Conservation (phyloP, 768 basidiomycete genomes). For the Boletales sp. region DNA sequence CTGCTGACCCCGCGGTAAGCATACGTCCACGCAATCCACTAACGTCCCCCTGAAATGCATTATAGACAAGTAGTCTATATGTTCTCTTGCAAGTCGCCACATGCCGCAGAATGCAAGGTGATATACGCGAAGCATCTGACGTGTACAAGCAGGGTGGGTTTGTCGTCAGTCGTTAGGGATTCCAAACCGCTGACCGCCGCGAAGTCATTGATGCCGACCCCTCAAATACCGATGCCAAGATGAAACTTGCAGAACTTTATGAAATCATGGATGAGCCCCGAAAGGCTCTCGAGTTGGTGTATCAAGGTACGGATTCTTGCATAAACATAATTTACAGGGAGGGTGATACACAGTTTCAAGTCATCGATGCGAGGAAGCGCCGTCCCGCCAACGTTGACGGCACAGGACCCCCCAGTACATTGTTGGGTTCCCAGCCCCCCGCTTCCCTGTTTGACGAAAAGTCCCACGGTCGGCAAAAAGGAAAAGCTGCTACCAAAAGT, state of each 20-base stretch:
- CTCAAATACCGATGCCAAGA: slow-evolving; percentile 77
- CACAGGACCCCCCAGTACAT: slow-evolving; percentile 7
- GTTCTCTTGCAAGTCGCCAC: slow-evolving; percentile 74
- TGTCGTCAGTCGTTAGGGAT: not conserved
- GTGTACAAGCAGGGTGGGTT: slow-evolving; percentile 75
- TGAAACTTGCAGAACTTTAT: slow-evolving; percentile 87
- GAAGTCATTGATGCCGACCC: slow-evolving; percentile 75
- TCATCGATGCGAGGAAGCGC: slow-evolving; percentile 60
- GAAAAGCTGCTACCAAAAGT: slow-evolving; percentile 13
- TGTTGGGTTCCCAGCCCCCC: slow-evolving; percentile 19
- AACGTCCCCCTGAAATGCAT: not conserved
- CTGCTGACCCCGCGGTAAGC: slow-evolving; percentile 68
- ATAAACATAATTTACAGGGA: slow-evolving; percentile 48
- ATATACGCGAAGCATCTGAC: slow-evolving; percentile 72
- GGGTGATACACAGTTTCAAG: slow-evolving; percentile 44
- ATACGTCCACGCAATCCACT: not conserved
- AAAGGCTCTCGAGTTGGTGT: slow-evolving; percentile 72
- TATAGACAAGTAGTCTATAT: slow-evolving; percentile 72
- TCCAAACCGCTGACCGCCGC: not conserved
- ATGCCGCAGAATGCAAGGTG: slow-evolving; percentile 75
- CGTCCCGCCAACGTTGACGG: slow-evolving; percentile 32
- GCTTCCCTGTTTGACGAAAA: slow-evolving; percentile 68
- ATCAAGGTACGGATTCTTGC: slow-evolving; percentile 56
- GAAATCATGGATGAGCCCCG: slow-evolving; percentile 83
- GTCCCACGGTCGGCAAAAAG: slow-evolving; percentile 35